These are phyloP conservation scores for Phytophthora syringae DNA, from an alignment of 352 stramenopile species.

Conservation along the genomic window DNA sequence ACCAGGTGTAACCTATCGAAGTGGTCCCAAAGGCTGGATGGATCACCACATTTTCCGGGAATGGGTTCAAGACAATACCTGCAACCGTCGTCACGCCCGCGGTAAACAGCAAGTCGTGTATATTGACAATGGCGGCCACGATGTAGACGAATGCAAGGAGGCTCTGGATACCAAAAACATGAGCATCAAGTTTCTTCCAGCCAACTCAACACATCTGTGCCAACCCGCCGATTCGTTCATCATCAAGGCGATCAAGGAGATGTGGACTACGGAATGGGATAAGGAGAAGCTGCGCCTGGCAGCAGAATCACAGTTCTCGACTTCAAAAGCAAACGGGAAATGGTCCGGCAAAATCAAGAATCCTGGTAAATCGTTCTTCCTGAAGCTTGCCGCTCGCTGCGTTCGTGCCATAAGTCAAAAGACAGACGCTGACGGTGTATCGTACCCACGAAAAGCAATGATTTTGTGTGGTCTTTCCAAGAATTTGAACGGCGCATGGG, in stretches of 20 bases:
- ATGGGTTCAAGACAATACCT: neutral
- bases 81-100: neutral
- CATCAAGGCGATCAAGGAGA: too few species aligned
- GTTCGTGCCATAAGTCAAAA: neutral
- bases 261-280: conserved; percentile 7
- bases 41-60: neutral
- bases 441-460: neutral
- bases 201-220: too few species aligned
- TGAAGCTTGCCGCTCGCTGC: neutral
- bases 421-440: neutral
- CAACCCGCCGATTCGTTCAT: too few species aligned
- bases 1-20: neutral
- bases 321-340: neutral
- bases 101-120: neutral
- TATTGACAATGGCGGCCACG: neutral
- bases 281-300: neutral
- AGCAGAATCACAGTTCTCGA: neutral
- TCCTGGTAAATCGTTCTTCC: neutral
- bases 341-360: neutral
- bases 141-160: neutral
- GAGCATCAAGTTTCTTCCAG: neutral
- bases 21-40: conserved; percentile 2
- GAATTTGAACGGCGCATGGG: neutral
- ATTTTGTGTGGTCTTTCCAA: neutral
- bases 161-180: neutral